These are phyloP conservation scores for Coemansia sp. DNA, from an alignment of 192 early-diverging fungal genomes.

Conservation along the genomic window DNA sequence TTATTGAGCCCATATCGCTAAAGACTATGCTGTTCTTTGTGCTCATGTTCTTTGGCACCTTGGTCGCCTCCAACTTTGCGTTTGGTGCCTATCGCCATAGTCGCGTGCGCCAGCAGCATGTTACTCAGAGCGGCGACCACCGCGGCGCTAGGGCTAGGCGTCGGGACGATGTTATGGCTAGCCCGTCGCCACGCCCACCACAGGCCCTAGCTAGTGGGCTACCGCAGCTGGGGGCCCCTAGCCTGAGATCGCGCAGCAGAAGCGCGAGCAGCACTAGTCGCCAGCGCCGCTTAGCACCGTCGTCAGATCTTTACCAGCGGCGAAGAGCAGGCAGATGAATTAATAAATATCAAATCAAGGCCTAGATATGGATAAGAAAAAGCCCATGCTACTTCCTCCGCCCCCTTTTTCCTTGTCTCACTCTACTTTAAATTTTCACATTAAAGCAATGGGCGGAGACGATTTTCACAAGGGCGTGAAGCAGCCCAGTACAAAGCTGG, in stretches of 20 bases:
- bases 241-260: neutral
- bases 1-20: conserved; percentile 81
- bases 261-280: neutral
- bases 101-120: conserved; percentile 37
- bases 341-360: neutral
- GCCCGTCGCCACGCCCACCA: conserved; percentile 9
- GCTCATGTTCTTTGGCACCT: conserved; percentile 47
- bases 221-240: neutral
- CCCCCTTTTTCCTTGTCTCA: neutral
- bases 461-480: conserved; percentile 76
- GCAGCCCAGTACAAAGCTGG: conserved; percentile 52
- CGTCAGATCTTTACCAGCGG: neutral
- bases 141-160: neutral
- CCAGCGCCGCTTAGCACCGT: neutral
- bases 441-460: conserved; percentile 38
- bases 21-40: conserved; percentile 73
- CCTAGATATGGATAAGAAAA: neutral
- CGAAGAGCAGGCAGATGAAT: neutral
- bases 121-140: conserved; percentile 16
- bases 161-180: conserved; percentile 13
- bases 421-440: neutral
- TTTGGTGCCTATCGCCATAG: conserved; percentile 51
- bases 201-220: neutral
- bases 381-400: neutral
- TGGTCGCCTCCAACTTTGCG: conserved; percentile 51